Percentiles rank a stretch among this genome's conserved stretches.
Conservation (phyloP, 1,284 basidiomycete species). For the Rhodotorula sp. region DNA sequence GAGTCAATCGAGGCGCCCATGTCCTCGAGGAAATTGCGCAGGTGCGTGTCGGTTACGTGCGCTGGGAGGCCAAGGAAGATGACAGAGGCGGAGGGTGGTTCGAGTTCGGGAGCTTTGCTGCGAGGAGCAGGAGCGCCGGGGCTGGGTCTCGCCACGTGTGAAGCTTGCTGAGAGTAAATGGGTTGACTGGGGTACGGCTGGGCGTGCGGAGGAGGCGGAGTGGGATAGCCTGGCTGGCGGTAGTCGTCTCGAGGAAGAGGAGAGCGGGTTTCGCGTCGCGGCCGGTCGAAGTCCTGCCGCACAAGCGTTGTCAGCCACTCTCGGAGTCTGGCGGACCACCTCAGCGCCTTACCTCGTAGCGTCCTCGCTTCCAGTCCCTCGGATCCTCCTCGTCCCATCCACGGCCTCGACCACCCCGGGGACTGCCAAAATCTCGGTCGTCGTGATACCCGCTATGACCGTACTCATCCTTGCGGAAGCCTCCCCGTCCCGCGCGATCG, state of each 20-base stretch:
- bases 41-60: conserved; percentile 22
- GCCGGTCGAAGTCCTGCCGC: conserved; percentile 4
- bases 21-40: conserved; percentile 41
- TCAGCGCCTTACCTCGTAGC: conserved; percentile 31
- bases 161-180: neutral
- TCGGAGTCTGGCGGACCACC: too few relatives aligned
- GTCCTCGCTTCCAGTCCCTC: conserved; percentile 20
- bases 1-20: conserved; percentile 48
- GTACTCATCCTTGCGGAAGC: neutral
- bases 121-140: neutral
- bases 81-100: conserved; percentile 40
- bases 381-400: conserved; percentile 19
- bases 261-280: neutral
- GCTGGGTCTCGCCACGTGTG: too few relatives aligned
- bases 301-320: neutral
- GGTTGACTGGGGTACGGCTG: neutral
- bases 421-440: neutral
- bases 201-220: neutral
- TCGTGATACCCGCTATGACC: neutral
- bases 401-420: neutral
- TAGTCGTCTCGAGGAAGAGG: conserved; percentile 9
- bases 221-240: neutral
- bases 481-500: neutral
- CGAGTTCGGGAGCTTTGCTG: conserved; percentile 24
- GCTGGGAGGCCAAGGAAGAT: conserved; percentile 45